phyloP scores from a whole-genome alignment of 2,329 filamentous ascomycete species.

The Aspergillus sojae region DNA sequence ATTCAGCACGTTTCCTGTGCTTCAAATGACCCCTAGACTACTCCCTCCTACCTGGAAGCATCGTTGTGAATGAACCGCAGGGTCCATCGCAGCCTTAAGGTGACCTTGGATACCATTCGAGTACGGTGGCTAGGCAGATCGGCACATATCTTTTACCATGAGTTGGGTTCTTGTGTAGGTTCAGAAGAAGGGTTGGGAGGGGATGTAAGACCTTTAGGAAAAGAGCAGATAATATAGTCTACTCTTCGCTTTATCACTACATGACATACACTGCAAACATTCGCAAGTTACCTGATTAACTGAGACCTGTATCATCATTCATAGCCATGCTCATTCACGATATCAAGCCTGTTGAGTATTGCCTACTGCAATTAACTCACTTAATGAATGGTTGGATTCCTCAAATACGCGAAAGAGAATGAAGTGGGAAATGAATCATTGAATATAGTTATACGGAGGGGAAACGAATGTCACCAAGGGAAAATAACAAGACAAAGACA shows the following conservation, averaged over 20 bases:
- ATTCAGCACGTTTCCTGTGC: too few relatives aligned
- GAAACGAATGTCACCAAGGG: neutral
- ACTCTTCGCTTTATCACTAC: neutral
- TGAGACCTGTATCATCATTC: neutral
- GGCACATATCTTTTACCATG: neutral
- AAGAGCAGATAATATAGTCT: neutral
- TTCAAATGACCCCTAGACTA: too few relatives aligned
- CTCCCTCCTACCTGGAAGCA: too few relatives aligned
- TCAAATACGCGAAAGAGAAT: neutral
- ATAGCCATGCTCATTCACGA: neutral
- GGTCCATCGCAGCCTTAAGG: neutral
- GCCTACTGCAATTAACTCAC: neutral
- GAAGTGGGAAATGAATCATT: neutral
- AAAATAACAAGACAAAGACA: neutral
- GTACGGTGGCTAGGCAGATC: too few relatives aligned
- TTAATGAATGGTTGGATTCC: neutral
- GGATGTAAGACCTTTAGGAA: neutral
- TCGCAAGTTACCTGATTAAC: neutral
- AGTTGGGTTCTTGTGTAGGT: neutral
- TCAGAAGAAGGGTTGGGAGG: neutral
- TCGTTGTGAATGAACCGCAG: too few relatives aligned
- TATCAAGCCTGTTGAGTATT: neutral
- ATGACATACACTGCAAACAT: neutral
- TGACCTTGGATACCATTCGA: neutral
- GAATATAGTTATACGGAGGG: neutral